Conservation (phyloP, 1,284 basidiomycete species). For the Trametes hirsuta region DNA sequence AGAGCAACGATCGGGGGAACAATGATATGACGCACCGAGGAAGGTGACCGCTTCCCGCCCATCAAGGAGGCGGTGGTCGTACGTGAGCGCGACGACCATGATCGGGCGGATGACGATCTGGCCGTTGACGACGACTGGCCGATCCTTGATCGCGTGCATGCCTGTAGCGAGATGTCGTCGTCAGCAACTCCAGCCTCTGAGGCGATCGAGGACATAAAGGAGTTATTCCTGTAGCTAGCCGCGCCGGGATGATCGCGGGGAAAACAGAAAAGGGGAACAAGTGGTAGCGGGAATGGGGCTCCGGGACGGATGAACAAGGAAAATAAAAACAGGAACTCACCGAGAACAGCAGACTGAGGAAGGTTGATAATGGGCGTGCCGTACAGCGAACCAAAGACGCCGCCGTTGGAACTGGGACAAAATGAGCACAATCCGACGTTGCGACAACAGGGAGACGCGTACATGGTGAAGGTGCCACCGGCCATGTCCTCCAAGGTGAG, state of each 20-base stretch:
- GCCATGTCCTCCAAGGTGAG: slow-evolving; percentile 96
- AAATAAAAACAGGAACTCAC: slow-evolving; percentile 40
- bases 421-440: background rate
- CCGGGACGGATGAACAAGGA: background rate
- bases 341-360: slow-evolving; percentile 93
- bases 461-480: slow-evolving; percentile 98
- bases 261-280: background rate
- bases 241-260: slow-evolving; percentile 8
- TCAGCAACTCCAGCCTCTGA: slow-evolving; percentile 8
- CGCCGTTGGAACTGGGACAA: slow-evolving; percentile 85
- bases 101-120: slow-evolving; percentile 96
- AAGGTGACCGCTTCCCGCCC: slow-evolving; percentile 97
- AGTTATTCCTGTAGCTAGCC: background rate
- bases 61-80: slow-evolving; percentile 96
- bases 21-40: slow-evolving; percentile 70
- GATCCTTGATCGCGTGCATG: slow-evolving; percentile 97
- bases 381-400: slow-evolving; percentile 96
- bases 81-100: slow-evolving; percentile 95
- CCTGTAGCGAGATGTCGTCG: slow-evolving; percentile 43
- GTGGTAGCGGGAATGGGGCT: background rate
- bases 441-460: slow-evolving; percentile 29
- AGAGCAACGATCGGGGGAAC: background rate
- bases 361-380: slow-evolving; percentile 98
- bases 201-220: slow-evolving; percentile 5
- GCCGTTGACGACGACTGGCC: slow-evolving; percentile 90